These are phyloP conservation scores for Tanacetum coccineum DNA, from an alignment of 129 eudicot species.

Conservation along the genomic window DNA sequence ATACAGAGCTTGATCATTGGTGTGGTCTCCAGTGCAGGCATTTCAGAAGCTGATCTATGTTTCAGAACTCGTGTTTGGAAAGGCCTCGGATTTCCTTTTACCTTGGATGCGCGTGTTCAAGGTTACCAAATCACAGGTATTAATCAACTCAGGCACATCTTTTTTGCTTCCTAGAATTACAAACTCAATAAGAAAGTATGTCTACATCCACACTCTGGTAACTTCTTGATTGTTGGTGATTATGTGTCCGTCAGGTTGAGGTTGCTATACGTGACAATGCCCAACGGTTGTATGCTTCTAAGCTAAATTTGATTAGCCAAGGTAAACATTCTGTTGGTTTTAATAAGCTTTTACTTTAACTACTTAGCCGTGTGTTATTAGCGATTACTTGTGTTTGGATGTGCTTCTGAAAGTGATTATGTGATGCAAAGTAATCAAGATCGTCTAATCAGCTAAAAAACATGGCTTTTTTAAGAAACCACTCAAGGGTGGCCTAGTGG, in stretches of 20 bases:
- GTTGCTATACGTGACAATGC: conserved; percentile 98
- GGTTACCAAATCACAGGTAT: conserved; percentile 94
- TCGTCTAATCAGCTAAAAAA: not conserved
- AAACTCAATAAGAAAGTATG: conserved; percentile 8
- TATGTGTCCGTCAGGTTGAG: conserved; percentile 62
- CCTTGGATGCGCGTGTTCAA: conserved; percentile 99
- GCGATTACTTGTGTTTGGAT: not conserved
- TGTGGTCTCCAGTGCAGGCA: conserved; percentile 80
- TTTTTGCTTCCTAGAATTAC: conserved; percentile 9
- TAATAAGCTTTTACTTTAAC: not conserved
- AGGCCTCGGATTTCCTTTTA: conserved; percentile 89
- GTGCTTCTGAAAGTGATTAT: conserved; percentile 7
- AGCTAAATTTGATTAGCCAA: conserved; percentile 60
- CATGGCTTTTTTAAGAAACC: no score
- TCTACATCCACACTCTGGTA: conserved; percentile 12
- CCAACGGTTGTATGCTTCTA: conserved; percentile 69
- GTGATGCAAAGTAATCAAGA: not conserved
- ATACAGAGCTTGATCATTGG: conserved; percentile 65
- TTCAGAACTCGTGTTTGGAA: conserved; percentile 93
- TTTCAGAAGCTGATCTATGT: conserved; percentile 99
- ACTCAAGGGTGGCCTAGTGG: no score
- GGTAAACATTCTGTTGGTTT: conserved; percentile 36
- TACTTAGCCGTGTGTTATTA: not conserved
- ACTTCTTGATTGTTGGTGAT: conserved; percentile 4
- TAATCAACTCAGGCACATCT: not conserved